phyloP scores from a whole-genome alignment of 805 yeast genomes.

The Candida michaelii region DNA sequence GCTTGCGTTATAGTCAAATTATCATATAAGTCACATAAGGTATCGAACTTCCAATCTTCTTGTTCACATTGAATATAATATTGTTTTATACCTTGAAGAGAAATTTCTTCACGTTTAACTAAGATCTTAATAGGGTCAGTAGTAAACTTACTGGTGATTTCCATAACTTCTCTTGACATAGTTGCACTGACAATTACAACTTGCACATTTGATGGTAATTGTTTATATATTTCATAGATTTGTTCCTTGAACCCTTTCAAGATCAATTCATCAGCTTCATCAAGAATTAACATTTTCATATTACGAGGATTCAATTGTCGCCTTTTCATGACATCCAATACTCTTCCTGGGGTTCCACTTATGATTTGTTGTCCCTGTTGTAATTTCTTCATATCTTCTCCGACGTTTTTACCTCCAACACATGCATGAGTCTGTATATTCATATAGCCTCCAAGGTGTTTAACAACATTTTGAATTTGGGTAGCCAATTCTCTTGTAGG shows the following conservation, averaged over 20 bases:
- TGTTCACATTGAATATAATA: conserved; percentile 86
- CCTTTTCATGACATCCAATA: conserved; percentile 85
- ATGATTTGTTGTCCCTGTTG: conserved; percentile 84
- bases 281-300: conserved; percentile 84
- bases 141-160: conserved; percentile 89
- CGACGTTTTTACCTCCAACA: conserved; percentile 88
- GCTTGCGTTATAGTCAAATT: conserved; percentile 95
- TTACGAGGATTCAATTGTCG: conserved; percentile 70
- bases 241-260: conserved; percentile 94
- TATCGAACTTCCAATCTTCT: conserved; percentile 93
- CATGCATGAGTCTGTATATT: conserved; percentile 85
- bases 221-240: conserved; percentile 86
- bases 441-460: conserved; percentile 84
- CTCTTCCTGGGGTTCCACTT: conserved; percentile 98
- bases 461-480: conserved; percentile 87
- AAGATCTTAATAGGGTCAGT: conserved; percentile 90
- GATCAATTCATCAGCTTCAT: conserved; percentile 95
- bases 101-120: conserved; percentile 91
- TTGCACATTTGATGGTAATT: conserved; percentile 81
- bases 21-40: conserved; percentile 92
- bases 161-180: conserved; percentile 85
- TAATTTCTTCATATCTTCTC: conserved; percentile 75
- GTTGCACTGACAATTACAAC: conserved; percentile 96
- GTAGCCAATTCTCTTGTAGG: conserved; percentile 96
- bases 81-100: conserved; percentile 93